phyloP scores from a whole-genome alignment of 2,329 filamentous ascomycete genomes.

The Leptographium procerum region DNA sequence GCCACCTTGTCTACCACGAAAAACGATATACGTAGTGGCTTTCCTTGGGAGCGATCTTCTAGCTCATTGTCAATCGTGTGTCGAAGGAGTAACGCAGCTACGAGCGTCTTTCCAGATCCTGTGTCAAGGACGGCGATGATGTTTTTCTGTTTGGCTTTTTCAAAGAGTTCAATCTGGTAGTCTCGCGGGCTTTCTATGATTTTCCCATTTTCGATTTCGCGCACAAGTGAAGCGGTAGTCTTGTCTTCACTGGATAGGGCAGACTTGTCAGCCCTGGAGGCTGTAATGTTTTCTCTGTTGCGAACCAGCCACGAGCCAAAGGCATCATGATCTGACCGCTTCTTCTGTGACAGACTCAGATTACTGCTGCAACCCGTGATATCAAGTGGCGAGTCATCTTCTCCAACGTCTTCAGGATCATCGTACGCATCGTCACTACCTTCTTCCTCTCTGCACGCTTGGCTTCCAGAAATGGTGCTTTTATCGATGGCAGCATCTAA shows the following conservation, averaged over 20 bases:
- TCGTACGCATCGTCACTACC: background rate
- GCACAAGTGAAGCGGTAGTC: conserved; percentile 22
- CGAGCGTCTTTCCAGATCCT: conserved; percentile 94
- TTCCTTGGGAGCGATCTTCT: conserved; percentile 50
- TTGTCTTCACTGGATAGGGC: conserved; percentile 19
- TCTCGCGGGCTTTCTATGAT: conserved; percentile 73
- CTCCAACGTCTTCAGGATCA: background rate
- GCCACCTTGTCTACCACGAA: conserved; percentile 88
- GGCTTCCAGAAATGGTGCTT: no score
- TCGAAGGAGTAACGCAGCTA: conserved; percentile 74
- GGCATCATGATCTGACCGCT: conserved; percentile 35
- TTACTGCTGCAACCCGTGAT: background rate
- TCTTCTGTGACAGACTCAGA: conserved; percentile 29
- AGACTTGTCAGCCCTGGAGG: conserved; percentile 13
- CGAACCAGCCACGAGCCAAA: conserved; percentile 33
- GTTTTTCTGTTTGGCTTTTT: conserved; percentile 73
- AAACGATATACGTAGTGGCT: conserved; percentile 59
- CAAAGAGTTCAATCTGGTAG: conserved; percentile 87
- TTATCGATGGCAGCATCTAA: background rate
- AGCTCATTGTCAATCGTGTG: conserved; percentile 70
- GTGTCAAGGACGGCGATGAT: conserved; percentile 90
- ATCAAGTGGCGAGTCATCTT: background rate
- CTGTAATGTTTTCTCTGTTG: conserved; percentile 23
- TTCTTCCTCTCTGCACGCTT: background rate
- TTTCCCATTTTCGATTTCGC: conserved; percentile 24